A percentile compares a stretch with the other conserved stretches of the same genome.
These are phyloP conservation scores for Gynandropsis gynandra DNA, from an alignment of 345 rosid species.

Conservation along the genomic window DNA sequence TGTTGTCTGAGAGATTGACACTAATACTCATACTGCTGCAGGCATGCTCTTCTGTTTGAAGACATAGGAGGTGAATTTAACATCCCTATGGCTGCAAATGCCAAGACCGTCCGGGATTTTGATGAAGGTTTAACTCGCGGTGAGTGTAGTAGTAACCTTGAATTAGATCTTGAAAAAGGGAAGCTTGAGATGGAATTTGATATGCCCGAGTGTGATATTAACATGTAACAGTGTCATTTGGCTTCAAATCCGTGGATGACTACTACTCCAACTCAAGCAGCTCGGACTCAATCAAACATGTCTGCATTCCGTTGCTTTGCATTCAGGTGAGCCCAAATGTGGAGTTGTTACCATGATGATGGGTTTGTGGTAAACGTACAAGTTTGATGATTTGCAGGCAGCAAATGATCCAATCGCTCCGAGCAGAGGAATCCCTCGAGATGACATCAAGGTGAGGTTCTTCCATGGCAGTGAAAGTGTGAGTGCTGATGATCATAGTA, in stretches of 20 bases:
- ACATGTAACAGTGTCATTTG: slow-evolving; percentile 66
- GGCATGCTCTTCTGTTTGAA: slow-evolving; percentile 84
- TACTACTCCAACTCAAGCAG: slow-evolving; percentile 83
- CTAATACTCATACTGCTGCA: slow-evolving; percentile 23
- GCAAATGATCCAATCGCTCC: slow-evolving; percentile 93
- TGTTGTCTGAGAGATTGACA: slow-evolving; percentile 3
- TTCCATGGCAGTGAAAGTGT: neutral
- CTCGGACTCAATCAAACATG: slow-evolving; percentile 58
- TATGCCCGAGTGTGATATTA: neutral
- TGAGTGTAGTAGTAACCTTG: slow-evolving; percentile 12
- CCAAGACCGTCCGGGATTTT: slow-evolving; percentile 70
- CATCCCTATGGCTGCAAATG: slow-evolving; percentile 59
- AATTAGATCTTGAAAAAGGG: slow-evolving; percentile 6
- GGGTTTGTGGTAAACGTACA: too few relatives aligned
- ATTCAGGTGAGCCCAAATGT: slow-evolving; percentile 61
- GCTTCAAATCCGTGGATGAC: slow-evolving; percentile 87
- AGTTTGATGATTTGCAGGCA: slow-evolving; percentile 73
- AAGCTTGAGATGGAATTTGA: neutral
- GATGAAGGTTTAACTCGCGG: slow-evolving; percentile 87
- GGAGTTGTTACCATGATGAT: too few relatives aligned
- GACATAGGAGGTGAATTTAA: slow-evolving; percentile 78
- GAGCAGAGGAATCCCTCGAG: slow-evolving; percentile 69
- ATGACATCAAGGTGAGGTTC: slow-evolving; percentile 61
- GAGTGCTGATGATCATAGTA: slow-evolving; percentile 13
- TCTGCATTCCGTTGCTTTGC: slow-evolving; percentile 68